Conservation (phyloP, 139 green algal genomes). For the Chlorella sp. region DNA sequence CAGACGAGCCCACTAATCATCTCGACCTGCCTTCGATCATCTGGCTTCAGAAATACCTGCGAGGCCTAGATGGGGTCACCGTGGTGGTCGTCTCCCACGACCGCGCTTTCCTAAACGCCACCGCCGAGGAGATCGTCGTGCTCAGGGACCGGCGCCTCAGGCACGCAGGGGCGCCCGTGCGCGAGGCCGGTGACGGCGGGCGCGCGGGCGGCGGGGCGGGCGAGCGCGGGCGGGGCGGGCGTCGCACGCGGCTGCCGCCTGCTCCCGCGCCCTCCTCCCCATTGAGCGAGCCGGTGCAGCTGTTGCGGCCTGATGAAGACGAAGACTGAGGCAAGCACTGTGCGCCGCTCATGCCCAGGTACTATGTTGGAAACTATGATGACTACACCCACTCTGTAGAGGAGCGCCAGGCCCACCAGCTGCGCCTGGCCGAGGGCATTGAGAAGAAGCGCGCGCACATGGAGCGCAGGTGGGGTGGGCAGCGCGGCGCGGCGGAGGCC, state of each 20-base stretch:
- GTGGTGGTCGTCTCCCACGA: slow-evolving; percentile 87
- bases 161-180: too few relatives aligned
- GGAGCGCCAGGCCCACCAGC: slow-evolving; percentile 25
- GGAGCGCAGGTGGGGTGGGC: slow-evolving; percentile 24
- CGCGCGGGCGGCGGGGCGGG: too few relatives aligned
- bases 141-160: slow-evolving; percentile 8
- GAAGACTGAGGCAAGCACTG: too few relatives aligned
- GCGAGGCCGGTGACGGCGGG: too few relatives aligned
- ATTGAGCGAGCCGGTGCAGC: too few relatives aligned
- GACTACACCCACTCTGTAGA: slow-evolving; percentile 45
- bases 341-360: too few relatives aligned
- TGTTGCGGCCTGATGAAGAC: too few relatives aligned
- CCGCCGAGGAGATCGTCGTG: slow-evolving; percentile 43
- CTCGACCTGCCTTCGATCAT: slow-evolving; percentile 79
- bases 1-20: slow-evolving; percentile 88
- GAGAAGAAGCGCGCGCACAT: slow-evolving; percentile 44
- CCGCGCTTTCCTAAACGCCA: slow-evolving; percentile 85
- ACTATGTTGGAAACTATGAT: slow-evolving; percentile 58
- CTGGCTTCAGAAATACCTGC: slow-evolving; percentile 78
- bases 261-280: too few relatives aligned
- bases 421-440: slow-evolving; percentile 26
- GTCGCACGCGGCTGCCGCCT: too few relatives aligned
- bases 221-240: too few relatives aligned
- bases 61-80: slow-evolving; percentile 68
- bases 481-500: too few relatives aligned